Evolutionary conservation across 2,329 filamentous ascomycete species (phyloP).

Genomic region (Botrytis porri): DNA sequence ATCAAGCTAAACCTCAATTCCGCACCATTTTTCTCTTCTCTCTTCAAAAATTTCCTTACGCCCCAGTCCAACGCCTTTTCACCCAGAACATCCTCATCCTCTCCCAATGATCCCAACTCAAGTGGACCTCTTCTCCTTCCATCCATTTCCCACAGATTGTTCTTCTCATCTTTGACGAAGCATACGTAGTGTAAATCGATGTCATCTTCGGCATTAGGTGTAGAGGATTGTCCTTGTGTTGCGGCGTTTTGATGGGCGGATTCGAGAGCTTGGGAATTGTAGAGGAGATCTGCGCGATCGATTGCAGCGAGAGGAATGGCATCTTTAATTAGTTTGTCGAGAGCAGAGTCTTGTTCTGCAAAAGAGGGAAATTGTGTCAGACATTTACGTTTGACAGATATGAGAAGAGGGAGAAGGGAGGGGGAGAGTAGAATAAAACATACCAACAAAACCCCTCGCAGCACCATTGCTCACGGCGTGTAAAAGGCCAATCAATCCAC

Average conservation of each 20-base stretch:
- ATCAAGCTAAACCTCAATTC: constrained; percentile 37
- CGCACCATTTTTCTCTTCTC: constrained; percentile 31
- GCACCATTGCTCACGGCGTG: constrained; percentile 80
- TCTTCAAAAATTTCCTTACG: constrained; percentile 40
- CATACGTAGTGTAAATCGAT: constrained; percentile 94
- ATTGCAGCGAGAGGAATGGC: constrained; percentile 68
- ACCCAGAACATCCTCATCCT: constrained; percentile 70
- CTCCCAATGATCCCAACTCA: constrained; percentile 43
- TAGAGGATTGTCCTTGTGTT: constrained; percentile 70
- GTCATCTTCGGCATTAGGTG: constrained; percentile 71
- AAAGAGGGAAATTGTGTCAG: not conserved
- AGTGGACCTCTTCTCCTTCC: constrained; percentile 64
- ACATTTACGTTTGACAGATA: constrained; percentile 58
- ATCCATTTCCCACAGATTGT: constrained; percentile 68
- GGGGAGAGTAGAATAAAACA: constrained; percentile 48
- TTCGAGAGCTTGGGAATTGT: constrained; percentile 74
- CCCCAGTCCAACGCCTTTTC: constrained; percentile 74
- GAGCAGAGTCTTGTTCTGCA: constrained; percentile 40
- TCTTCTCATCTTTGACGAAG: constrained; percentile 74
- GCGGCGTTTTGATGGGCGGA: constrained; percentile 80
- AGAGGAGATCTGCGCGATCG: constrained; percentile 71
- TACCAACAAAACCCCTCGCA: constrained; percentile 81
- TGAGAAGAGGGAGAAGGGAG: too few relatives aligned
- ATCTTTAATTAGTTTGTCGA: constrained; percentile 63
- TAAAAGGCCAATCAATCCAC: constrained; percentile 84